A percentile compares a stretch with the other conserved stretches of the same genome.
phyloP scores from a whole-genome alignment of 202 grass and related monocot genomes.

The Panicum hallii region DNA sequence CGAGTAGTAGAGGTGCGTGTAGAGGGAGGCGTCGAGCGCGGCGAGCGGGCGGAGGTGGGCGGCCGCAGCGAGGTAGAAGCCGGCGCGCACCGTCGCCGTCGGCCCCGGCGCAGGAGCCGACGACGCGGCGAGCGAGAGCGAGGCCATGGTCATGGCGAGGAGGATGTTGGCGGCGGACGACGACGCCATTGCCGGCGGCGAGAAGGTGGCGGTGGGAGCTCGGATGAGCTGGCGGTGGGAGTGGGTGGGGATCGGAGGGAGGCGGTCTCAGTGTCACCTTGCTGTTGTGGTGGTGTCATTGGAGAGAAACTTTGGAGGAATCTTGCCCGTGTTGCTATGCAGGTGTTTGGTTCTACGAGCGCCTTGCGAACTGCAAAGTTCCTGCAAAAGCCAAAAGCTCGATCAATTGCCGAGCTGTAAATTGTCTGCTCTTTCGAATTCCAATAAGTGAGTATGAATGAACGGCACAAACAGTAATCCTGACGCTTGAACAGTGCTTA shows the following conservation, averaged over 20 bases:
- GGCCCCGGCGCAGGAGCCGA: background rate
- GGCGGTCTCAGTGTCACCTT: background rate
- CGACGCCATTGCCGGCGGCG: background rate
- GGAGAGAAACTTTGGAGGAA: background rate
- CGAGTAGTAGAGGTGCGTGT: constrained; percentile 75
- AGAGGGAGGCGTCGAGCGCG: constrained; percentile 57
- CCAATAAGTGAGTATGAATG: too few species aligned
- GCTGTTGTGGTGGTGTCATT: constrained; percentile 18
- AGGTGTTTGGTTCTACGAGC: constrained; percentile 18
- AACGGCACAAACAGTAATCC: too few species aligned
- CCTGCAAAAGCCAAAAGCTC: background rate
- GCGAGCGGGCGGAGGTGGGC: constrained; percentile 46
- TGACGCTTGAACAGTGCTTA: too few species aligned
- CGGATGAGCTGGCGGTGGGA: background rate
- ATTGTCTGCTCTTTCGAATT: too few species aligned
- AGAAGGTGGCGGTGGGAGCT: background rate
- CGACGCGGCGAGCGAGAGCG: background rate
- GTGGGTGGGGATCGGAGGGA: background rate
- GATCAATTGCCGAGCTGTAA: too few species aligned
- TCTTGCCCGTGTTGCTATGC: constrained; percentile 18
- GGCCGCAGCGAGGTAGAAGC: constrained; percentile 59
- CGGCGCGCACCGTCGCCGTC: constrained; percentile 45
- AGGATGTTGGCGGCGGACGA: background rate
- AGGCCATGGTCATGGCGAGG: constrained; percentile 14
- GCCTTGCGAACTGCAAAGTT: background rate